phyloP scores from a whole-genome alignment of 108 stramenopile genomes.

The Cyclotella distinguenda region DNA sequence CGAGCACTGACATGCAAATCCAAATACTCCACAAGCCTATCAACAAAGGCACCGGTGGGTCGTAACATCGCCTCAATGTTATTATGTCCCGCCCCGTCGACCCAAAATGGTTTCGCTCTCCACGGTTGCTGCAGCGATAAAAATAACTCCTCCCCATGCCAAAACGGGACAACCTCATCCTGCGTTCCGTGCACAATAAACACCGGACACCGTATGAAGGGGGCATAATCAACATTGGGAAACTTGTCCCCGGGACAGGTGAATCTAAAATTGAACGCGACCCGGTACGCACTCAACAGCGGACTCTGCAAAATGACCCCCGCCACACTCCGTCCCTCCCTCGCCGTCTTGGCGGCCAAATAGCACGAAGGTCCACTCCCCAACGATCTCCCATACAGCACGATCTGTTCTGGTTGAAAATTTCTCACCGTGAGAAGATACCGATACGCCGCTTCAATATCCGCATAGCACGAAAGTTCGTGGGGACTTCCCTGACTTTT shows the following conservation, averaged over 20 bases:
- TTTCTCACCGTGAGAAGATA: constrained; percentile 76
- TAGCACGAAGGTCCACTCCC: constrained; percentile 95
- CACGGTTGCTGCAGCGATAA: constrained; percentile 80
- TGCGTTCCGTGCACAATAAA: constrained; percentile 94
- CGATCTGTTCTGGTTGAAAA: constrained; percentile 84
- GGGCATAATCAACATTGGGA: constrained; percentile 91
- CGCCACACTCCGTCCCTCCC: constrained; percentile 74
- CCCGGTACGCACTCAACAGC: constrained; percentile 81
- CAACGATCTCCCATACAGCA: constrained; percentile 87
- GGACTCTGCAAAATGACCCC: constrained; percentile 86
- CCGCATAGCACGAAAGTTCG: constrained; percentile 85
- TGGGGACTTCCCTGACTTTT: constrained; percentile 77
- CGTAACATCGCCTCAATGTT: constrained; percentile 89
- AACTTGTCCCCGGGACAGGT: constrained; percentile 89
- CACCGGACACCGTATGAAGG: constrained; percentile 81
- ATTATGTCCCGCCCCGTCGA: constrained; percentile 90
- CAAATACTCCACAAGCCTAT: constrained; percentile 81
- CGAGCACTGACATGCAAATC: constrained; percentile 81
- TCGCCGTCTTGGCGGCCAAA: constrained; percentile 85
- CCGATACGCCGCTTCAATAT: constrained; percentile 92
- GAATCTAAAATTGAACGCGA: constrained; percentile 91
- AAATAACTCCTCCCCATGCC: constrained; percentile 94
- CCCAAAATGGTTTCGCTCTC: constrained; percentile 92
- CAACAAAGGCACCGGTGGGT: constrained; percentile 78
- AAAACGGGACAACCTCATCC: constrained; percentile 94